Conservation (phyloP, 2,329 filamentous ascomycete genomes). For the Pyrenophora teres region DNA sequence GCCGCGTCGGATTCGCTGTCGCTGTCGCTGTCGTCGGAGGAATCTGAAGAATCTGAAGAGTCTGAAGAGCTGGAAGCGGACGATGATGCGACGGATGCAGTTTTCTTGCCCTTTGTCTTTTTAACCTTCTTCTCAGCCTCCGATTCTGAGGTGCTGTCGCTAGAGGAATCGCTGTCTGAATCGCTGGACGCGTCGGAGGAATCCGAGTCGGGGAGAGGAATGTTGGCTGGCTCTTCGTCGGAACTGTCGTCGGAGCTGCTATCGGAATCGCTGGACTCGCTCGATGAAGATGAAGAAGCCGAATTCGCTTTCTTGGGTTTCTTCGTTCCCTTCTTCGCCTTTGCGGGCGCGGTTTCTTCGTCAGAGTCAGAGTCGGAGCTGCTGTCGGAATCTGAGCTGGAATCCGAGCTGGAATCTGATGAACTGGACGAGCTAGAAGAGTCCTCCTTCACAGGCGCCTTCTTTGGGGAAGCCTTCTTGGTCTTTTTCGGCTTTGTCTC, state of each 20-base stretch:
- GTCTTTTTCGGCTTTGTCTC: constrained; percentile 33
- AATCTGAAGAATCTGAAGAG: constrained; percentile 28
- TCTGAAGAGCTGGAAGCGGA: constrained; percentile 40
- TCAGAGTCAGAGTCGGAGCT: constrained; percentile 24
- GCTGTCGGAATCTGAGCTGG: constrained; percentile 25
- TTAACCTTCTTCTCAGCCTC: constrained; percentile 28
- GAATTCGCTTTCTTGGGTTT: constrained; percentile 18
- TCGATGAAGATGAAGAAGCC: constrained; percentile 11
- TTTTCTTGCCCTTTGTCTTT: constrained; percentile 30
- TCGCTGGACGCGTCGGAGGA: constrained; percentile 34
- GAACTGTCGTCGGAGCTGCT: constrained; percentile 23
- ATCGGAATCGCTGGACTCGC: constrained; percentile 19
- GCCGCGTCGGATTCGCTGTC: constrained; percentile 26
- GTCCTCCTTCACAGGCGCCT: constrained; percentile 14
- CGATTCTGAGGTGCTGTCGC: constrained; percentile 31
- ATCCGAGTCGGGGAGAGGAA: constrained; percentile 34
- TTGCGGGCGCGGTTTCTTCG: constrained; percentile 49
- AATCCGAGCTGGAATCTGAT: constrained; percentile 20
- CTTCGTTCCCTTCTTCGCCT: constrained; percentile 17
- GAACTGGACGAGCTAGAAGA: constrained; percentile 23
- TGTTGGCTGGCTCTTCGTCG: constrained; percentile 31
- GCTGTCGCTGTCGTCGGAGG: neutral
- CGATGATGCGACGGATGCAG: constrained; percentile 34
- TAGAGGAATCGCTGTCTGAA: constrained; percentile 22
- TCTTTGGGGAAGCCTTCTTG: constrained; percentile 19